A percentile compares a stretch with the other conserved stretches of the same genome.
Conservation (phyloP, 2,329 filamentous ascomycete genomes). For the Pseudogymnoascus sp. region DNA sequence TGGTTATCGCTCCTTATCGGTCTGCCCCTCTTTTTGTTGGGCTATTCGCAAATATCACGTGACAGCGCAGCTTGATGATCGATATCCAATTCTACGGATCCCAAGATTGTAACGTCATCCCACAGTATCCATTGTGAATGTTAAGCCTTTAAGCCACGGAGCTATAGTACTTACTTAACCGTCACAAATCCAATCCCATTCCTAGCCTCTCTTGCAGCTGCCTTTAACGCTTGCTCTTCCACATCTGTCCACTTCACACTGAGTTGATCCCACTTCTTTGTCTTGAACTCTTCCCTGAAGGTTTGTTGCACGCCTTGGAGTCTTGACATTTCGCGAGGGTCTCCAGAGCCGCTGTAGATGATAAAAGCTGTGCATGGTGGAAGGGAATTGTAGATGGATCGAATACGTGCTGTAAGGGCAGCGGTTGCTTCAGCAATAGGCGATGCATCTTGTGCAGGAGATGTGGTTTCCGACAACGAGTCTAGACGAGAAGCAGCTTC, state of each 20-base stretch:
- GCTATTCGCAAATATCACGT: neutral
- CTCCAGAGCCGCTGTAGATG: slow-evolving; percentile 58
- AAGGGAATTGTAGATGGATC: slow-evolving; percentile 48
- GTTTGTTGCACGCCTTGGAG: slow-evolving; percentile 53
- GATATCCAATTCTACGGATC: neutral
- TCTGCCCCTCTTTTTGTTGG: neutral
- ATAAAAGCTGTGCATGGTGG: slow-evolving; percentile 60
- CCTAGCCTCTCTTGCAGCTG: slow-evolving; percentile 49
- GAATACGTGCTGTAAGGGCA: slow-evolving; percentile 38
- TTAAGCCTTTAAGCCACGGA: neutral
- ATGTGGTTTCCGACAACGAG: neutral
- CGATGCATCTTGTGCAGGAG: slow-evolving; percentile 2
- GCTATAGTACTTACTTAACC: slow-evolving; percentile 45
- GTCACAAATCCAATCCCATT: slow-evolving; percentile 57
- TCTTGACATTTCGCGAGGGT: slow-evolving; percentile 58
- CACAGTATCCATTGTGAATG: neutral
- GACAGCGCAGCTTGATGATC: neutral
- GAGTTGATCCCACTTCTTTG: slow-evolving; percentile 59
- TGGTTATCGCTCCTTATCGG: slow-evolving; percentile 1
- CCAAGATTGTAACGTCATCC: neutral
- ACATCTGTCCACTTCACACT: slow-evolving; percentile 61
- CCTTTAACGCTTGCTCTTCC: slow-evolving; percentile 56
- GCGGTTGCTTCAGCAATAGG: slow-evolving; percentile 18
- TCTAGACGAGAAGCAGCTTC: neutral
- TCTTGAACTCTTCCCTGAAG: slow-evolving; percentile 59